Evolutionary conservation across 441 rosid genomes (phyloP), one percentile per base, ranked within the genome.

Genomic region (Viola pubescens): DNA sequence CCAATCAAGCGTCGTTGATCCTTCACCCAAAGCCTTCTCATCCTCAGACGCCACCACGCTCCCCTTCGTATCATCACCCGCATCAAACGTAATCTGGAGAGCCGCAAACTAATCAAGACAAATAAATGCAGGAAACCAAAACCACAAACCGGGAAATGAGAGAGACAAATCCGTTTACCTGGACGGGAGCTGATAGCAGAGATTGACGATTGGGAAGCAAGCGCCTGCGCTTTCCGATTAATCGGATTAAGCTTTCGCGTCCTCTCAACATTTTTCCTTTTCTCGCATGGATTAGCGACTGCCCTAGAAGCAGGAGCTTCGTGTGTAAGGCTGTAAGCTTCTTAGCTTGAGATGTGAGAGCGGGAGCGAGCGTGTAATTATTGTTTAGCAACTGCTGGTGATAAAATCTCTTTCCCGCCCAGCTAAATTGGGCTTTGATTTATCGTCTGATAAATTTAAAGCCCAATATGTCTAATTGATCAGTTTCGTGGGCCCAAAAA

Each of bases 181-280:
- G 11, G 48, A 52, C 47, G 9, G 46, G 12, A 37, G 51, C 3
- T 14, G 37, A 75, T 64, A 86, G 77, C 57, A 81, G 74, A 47
- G 67, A 63, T 11, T 79, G 72, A 39, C 75, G 82, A 54, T 81
- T 75, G 56, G 87, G 89, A 38, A 88, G 94, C 69, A 56, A 80
- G 44, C 85, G 79, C 54, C 94, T 80, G 50, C 96, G 88, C 59
- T 81, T 84, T 2, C 94, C 94, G 39, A 88, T 77, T 67, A 91
- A 73, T 48, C 89, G 76, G 63, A 73, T 57, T 69, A 91, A 73
- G 70, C 96, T 91, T 49, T 86, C 88, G 56, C 77, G 78, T 51
- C 95, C 95, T 26, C 77, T 69, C 34, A 89, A 67, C 92, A 85
- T 85, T 73, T 13, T 52, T 57, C 12, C 16, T 12, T 5, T 3